Percentiles rank a stretch among this genome's conserved stretches.
Evolutionary conservation across 345 rosid species (phyloP).

Genomic region (Adansonia digitata): DNA sequence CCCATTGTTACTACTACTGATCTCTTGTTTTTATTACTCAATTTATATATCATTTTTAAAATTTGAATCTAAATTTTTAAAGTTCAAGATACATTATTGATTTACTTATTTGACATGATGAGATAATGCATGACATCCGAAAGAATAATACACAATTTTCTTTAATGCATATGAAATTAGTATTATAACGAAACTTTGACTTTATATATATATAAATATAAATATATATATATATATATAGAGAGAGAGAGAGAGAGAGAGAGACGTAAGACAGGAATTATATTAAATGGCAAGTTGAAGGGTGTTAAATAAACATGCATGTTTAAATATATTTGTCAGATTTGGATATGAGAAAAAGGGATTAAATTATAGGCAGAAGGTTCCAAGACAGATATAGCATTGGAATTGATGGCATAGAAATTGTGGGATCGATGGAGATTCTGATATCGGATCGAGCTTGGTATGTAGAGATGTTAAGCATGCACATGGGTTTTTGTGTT

Average conservation of each 20-base stretch:
- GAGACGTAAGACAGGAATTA: neutral
- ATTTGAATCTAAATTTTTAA: neutral
- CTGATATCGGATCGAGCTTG: neutral
- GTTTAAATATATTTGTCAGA: neutral
- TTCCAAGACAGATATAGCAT: neutral
- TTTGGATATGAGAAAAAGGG: neutral
- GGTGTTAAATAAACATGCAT: too few species aligned
- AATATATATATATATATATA: too few species aligned
- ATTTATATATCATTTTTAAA: neutral
- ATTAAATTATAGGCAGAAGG: neutral
- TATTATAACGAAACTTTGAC: neutral
- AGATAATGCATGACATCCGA: neutral
- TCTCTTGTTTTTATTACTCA: neutral
- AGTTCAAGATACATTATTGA: neutral
- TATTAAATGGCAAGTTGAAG: neutral
- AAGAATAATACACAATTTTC: neutral
- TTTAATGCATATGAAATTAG: neutral
- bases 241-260: too few species aligned
- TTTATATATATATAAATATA: too few species aligned
- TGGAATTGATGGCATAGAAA: neutral
- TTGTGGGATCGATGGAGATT: neutral
- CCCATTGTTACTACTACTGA: too few species aligned
- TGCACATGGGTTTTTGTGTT: neutral
- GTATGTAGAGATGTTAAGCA: neutral
- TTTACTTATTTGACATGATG: neutral